A percentile compares a stretch with the other conserved stretches of the same genome.
phyloP scores from a whole-genome alignment of 176 grass and related monocot genomes.

The Oryza punctata region DNA sequence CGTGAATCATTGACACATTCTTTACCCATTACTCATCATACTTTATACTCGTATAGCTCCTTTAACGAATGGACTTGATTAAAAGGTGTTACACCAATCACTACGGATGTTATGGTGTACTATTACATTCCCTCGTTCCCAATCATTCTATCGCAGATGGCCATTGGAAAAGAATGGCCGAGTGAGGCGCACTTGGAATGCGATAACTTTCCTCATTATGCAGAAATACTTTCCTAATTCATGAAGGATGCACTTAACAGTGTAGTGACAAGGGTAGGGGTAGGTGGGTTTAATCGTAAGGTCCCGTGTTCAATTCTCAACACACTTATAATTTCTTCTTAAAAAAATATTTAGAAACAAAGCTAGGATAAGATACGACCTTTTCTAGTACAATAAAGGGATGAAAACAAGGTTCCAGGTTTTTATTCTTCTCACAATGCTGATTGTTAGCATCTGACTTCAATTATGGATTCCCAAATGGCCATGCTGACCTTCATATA shows the following conservation, averaged over 20 bases:
- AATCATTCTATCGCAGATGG: conserved; percentile 5
- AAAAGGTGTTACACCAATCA: neutral
- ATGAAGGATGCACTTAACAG: no score
- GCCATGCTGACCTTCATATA: no score
- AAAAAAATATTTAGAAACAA: no score
- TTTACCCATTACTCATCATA: neutral
- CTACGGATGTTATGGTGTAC: neutral
- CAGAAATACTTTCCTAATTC: neutral
- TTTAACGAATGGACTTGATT: neutral
- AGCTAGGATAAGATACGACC: no score
- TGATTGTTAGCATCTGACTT: no score
- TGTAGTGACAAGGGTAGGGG: no score
- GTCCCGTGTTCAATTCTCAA: no score
- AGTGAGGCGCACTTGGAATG: neutral
- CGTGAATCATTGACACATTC: neutral
- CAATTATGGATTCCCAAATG: no score
- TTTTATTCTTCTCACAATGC: neutral
- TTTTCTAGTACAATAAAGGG: no score
- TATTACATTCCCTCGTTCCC: neutral
- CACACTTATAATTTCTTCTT: no score
- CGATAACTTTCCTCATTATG: neutral
- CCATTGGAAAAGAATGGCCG: neutral
- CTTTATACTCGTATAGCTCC: neutral
- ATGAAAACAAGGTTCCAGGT: neutral
- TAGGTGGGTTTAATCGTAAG: no score